Evolutionary conservation across 768 basidiomycete species (phyloP), one percentile per base, ranked within the genome.

Genomic region (Naganishia friedmannii): DNA sequence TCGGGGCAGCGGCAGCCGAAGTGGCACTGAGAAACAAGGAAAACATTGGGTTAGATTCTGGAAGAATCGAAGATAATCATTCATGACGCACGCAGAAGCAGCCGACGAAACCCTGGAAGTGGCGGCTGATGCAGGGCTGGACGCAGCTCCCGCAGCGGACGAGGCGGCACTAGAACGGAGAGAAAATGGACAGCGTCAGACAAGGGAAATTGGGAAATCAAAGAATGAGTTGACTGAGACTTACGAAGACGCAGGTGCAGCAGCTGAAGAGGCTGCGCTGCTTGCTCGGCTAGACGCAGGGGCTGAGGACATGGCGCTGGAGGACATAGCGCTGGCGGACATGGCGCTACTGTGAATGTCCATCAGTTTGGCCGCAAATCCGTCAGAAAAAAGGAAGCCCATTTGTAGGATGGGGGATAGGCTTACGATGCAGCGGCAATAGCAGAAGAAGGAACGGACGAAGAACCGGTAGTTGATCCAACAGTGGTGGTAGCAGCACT

Each of bases 391-490:
- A 23, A 54, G 34, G 17, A 53, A 37, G 12, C 34, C 4, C 34
- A 37, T 37, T 12, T n/a, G n/a, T n/a, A 12, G 34, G 34, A 4
- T 37, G 4, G 34, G 6, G 34, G 34, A 37, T 37, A 37, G 12
- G 34, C 68, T 58, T 39, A 69, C 68, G 42, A 39, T 31, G 55
- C n/a, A 34, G 68, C 55, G 21, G 39, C 42, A 34, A n/a, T 37
- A 26, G 53, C 51, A 23, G 66, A 53, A 42, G 37, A 10, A 23
- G 42, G 23, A 70, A 23, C 63, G 60, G 57, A n/a, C 23, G 70
- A 56, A 54, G 53, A 28, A 42, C 58, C 55, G 6, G 56, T 69
- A 12, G 67, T 69, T 13, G 54, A 57, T n/a, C 57, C 51, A 31
- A 60, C 13, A 15, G 45, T 53, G 37, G 55, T 39, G 31, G 42